These are phyloP conservation scores for Xylaria sp. DNA, from an alignment of 2,329 filamentous ascomycete species.

Conservation along the genomic window DNA sequence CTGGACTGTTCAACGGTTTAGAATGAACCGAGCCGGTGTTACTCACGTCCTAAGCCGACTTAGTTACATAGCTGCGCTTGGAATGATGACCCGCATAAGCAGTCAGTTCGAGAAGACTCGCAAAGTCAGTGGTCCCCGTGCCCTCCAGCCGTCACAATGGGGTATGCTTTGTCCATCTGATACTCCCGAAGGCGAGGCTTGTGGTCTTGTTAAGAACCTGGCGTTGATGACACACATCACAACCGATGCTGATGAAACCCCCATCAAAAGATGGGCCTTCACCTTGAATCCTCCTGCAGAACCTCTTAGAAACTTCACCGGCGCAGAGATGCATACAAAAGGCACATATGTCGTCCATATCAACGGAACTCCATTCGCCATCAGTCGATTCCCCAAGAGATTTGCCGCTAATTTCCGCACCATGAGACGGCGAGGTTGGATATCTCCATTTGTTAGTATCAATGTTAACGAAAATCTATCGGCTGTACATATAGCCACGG, in stretches of 20 bases:
- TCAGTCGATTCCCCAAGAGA: conserved; percentile 83
- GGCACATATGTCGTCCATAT: conserved; percentile 91
- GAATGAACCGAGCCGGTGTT: conserved; percentile 96
- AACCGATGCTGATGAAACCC: conserved; percentile 91
- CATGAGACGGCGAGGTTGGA: conserved; percentile 84
- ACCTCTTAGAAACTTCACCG: conserved; percentile 71
- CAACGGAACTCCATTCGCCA: conserved; percentile 90
- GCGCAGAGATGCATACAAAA: conserved; percentile 82
- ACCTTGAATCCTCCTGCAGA: conserved; percentile 84
- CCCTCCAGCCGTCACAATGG: conserved; percentile 95
- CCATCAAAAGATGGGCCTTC: conserved; percentile 85
- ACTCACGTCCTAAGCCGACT: conserved; percentile 94
- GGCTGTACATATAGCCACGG: conserved; percentile 92
- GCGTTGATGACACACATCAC: conserved; percentile 99
- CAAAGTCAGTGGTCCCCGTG: conserved; percentile 94
- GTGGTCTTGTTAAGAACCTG: conserved; percentile 96
- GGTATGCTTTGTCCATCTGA: conserved; percentile 98
- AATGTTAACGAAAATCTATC: conserved; percentile 93
- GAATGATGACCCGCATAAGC: conserved; percentile 99
- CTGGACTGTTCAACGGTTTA: conserved; percentile 97
- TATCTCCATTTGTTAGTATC: conserved; percentile 96
- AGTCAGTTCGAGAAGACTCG: conserved; percentile 99
- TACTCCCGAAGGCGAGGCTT: conserved; percentile 97
- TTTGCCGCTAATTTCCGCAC: conserved; percentile 87
- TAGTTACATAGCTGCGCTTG: conserved; percentile 94